Percentiles rank a stretch among this genome's conserved stretches.
Conservation (phyloP, 768 basidiomycete species). For the Auriscalpium vulgare region DNA sequence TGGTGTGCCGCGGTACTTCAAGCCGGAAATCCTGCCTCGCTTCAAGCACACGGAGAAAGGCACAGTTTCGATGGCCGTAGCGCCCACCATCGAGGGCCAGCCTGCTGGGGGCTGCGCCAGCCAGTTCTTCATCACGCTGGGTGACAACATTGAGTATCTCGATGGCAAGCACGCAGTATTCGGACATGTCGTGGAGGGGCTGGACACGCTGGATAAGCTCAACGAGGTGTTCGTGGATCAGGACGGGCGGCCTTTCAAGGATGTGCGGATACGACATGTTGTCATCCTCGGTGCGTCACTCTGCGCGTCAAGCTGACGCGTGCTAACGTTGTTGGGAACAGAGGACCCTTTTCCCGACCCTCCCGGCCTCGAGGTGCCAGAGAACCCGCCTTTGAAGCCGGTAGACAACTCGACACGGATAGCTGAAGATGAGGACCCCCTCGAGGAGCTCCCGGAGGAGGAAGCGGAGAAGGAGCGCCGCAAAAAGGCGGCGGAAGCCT, state of each 20-base stretch:
- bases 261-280: slow-evolving; percentile 92
- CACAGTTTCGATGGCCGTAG: slow-evolving; percentile 96
- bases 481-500: slow-evolving; percentile 85
- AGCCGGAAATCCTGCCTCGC: slow-evolving; percentile 71
- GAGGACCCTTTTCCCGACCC: slow-evolving; percentile 97
- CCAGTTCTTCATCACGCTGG: slow-evolving; percentile 95
- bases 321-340: slow-evolving; percentile 23
- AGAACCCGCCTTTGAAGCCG: slow-evolving; percentile 69
- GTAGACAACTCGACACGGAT: slow-evolving; percentile 86
- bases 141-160: slow-evolving; percentile 86
- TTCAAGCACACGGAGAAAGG: slow-evolving; percentile 82
- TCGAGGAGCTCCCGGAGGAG: slow-evolving; percentile 76
- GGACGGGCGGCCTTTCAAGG: slow-evolving; percentile 86
- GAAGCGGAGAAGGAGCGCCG: slow-evolving; percentile 75
- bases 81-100: slow-evolving; percentile 63
- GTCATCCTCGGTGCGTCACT: slow-evolving; percentile 72
- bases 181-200: slow-evolving; percentile 90
- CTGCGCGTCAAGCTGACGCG: neutral
- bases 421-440: slow-evolving; percentile 89
- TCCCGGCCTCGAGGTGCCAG: slow-evolving; percentile 59
- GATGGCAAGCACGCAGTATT: slow-evolving; percentile 92
- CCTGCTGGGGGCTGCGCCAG: slow-evolving; percentile 74
- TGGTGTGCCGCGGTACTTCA: slow-evolving; percentile 65
- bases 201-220: slow-evolving; percentile 86
- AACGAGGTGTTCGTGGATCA: slow-evolving; percentile 89